A percentile compares a stretch with the other conserved stretches of the same genome.
Conservation (phyloP, 2,329 filamentous ascomycete species). For the Tetracladium maxilliforme region DNA sequence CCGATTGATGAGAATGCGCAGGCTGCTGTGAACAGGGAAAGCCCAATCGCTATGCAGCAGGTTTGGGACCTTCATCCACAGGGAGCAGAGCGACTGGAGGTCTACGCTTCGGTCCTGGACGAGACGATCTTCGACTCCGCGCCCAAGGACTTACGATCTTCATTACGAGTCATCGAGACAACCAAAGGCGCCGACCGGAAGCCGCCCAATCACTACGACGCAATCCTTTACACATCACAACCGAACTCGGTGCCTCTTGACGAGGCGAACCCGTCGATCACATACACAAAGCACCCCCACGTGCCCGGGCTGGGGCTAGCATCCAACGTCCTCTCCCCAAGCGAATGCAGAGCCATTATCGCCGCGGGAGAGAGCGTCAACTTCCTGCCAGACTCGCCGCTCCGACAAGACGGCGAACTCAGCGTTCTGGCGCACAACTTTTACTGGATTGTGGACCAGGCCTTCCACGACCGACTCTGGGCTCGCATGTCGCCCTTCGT, state of each 20-base stretch:
- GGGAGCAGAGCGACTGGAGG: conserved; percentile 20
- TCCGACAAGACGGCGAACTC: conserved; percentile 48
- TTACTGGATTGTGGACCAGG: conserved; percentile 53
- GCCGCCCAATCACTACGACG: conserved; percentile 52
- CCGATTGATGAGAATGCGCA: conserved; percentile 35
- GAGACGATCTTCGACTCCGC: conserved; percentile 31
- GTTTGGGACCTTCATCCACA: conserved; percentile 42
- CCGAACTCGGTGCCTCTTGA: conserved; percentile 40
- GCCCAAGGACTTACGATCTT: conserved; percentile 18
- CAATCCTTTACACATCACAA: conserved; percentile 46
- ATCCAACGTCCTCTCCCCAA: conserved; percentile 40
- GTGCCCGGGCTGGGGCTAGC: conserved; percentile 48
- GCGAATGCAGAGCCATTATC: conserved; percentile 52
- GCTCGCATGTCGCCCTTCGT: conserved; percentile 41
- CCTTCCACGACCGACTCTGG: conserved; percentile 51
- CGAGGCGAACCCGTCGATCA: conserved; percentile 25
- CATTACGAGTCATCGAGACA: conserved; percentile 44
- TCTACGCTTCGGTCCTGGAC: conserved; percentile 44
- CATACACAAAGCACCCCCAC: conserved; percentile 39
- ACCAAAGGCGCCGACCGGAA: conserved; percentile 45
- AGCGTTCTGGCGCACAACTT: conserved; percentile 60
- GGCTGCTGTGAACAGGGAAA: conserved; percentile 15
- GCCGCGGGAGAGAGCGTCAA: conserved; percentile 49
- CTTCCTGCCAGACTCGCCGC: conserved; percentile 53
- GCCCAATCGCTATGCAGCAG: conserved; percentile 40